Evolutionary conservation across 305 asterid genomes (phyloP).

Genomic region (Rubia occidens): DNA sequence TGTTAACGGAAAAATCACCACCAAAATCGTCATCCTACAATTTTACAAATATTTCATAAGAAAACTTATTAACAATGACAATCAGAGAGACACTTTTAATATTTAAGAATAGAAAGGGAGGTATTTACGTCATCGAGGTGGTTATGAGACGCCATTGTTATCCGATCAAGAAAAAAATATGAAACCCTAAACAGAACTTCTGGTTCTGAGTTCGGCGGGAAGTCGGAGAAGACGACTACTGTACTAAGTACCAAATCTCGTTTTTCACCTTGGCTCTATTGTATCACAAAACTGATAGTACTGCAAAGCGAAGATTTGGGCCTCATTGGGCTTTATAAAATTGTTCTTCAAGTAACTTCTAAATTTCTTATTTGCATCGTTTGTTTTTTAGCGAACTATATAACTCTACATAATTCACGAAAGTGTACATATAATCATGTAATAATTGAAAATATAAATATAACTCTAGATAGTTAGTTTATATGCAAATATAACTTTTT

Average conservation of each 20-base stretch:
- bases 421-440: too few relatives aligned
- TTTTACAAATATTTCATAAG: not conserved
- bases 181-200: conserved; percentile 5
- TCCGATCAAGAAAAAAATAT: conserved; percentile 4
- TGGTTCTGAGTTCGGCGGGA: not conserved
- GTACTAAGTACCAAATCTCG: not conserved
- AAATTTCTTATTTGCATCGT: too few relatives aligned
- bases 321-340: not conserved
- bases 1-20: conserved; percentile 51
- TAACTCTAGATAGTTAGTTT: too few relatives aligned
- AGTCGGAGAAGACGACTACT: not conserved
- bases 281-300: too few relatives aligned
- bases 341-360: too few relatives aligned
- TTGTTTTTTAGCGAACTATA: not conserved
- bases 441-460: too few relatives aligned
- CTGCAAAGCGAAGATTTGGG: not conserved
- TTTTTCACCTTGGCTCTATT: not conserved
- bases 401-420: too few relatives aligned
- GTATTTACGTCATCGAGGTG: conserved; percentile 50
- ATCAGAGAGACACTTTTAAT: not conserved
- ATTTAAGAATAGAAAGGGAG: conserved; percentile 4
- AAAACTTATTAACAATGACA: conserved; percentile 1
- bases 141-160: conserved; percentile 48
- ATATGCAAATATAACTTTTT: too few relatives aligned
- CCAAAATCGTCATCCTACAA: conserved; percentile 59